Percentiles rank a stretch among this genome's conserved stretches.
Evolutionary conservation across 768 basidiomycete genomes (phyloP).

Genomic region (Lentinula lateritia): DNA sequence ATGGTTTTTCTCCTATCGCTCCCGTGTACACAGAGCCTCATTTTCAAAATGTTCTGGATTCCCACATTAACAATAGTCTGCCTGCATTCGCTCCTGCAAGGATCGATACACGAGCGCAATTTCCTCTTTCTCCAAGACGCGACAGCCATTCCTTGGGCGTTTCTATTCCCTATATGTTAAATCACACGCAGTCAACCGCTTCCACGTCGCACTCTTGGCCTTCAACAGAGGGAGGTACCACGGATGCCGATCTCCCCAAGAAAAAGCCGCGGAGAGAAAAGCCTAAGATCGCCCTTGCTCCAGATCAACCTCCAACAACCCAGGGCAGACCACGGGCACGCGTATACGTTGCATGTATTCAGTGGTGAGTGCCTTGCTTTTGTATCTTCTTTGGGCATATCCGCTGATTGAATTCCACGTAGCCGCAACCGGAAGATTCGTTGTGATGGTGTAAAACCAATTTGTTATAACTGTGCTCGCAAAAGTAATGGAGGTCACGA

Average conservation of each 20-base stretch:
- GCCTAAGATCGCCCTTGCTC: conserved; percentile 59
- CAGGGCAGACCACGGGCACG: conserved; percentile 73
- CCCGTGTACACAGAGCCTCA: not conserved
- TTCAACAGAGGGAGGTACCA: not conserved
- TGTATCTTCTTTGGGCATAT: not conserved
- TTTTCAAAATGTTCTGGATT: not conserved
- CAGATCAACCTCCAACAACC: conserved; percentile 75
- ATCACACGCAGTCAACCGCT: not conserved
- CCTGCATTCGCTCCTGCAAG: not conserved
- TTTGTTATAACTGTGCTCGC: conserved; percentile 67
- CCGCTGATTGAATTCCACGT: conserved; percentile 2
- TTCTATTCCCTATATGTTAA: not conserved
- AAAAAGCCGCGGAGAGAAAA: conserved; percentile 48
- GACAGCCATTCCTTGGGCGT: not conserved
- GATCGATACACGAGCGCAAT: not conserved
- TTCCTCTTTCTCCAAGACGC: not conserved
- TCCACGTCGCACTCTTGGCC: not conserved
- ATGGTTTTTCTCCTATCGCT: not conserved
- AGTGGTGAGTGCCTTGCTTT: conserved; percentile 47
- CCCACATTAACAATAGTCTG: not conserved
- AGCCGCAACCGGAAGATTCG: conserved; percentile 78
- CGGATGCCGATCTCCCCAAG: not conserved
- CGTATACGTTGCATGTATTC: conserved; percentile 75
- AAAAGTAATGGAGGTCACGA: conserved; percentile 37
- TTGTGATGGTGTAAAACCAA: conserved; percentile 76